Conservation (phyloP, 2,329 filamentous ascomycete species). For the Plenodomus tracheiphilus region DNA sequence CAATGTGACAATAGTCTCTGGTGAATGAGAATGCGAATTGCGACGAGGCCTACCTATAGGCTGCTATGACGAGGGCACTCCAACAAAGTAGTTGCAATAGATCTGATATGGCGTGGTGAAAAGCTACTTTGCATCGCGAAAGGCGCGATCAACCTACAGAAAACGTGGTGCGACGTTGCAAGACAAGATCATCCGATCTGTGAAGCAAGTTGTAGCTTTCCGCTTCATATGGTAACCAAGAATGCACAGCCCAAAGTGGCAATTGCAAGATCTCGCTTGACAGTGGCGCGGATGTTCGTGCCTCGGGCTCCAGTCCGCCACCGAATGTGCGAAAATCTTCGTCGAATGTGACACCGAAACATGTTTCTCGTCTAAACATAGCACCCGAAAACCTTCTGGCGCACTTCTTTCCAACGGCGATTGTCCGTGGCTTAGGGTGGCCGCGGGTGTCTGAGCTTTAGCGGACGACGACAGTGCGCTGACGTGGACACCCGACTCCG, state of each 20-base stretch:
- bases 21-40: no score
- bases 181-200: background rate
- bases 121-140: no score
- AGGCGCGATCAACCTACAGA: background rate
- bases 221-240: background rate
- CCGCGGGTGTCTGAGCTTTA: background rate
- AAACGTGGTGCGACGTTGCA: background rate
- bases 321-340: background rate
- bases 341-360: background rate
- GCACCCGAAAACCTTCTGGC: background rate
- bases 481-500: background rate
- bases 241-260: slow-evolving; percentile 2
- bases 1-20: no score
- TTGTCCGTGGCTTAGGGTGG: background rate
- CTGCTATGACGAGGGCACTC: background rate
- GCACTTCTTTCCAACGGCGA: background rate
- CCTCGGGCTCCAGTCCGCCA: no score
- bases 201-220: background rate
- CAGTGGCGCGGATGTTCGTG: background rate
- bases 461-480: background rate
- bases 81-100: background rate
- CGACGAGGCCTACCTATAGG: no score
- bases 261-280: background rate
- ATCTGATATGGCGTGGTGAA: background rate
- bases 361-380: background rate